Evolutionary conservation across 1,139 yeast species (phyloP).

Genomic region (Hemisphaericaspora xylanilytica): DNA sequence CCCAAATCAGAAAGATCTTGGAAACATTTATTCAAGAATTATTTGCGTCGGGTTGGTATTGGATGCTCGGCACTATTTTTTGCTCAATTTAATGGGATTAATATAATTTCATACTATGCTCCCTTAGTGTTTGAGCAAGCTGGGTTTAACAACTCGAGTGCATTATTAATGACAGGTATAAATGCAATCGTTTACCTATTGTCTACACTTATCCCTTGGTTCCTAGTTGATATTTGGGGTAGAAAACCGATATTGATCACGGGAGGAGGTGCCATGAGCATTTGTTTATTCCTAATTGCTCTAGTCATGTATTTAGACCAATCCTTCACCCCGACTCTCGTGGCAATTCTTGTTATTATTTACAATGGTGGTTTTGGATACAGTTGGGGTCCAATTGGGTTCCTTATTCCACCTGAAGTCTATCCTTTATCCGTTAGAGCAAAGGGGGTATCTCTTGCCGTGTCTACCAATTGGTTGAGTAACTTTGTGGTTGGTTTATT

Average conservation of each 20-base stretch:
- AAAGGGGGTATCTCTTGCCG: constrained; percentile 53
- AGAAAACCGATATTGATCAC: constrained; percentile 50
- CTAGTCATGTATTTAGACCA: constrained; percentile 37
- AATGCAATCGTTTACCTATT: constrained; percentile 48
- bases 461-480: constrained; percentile 56
- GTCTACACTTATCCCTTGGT: constrained; percentile 55
- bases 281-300: constrained; percentile 41
- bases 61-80: constrained; percentile 53
- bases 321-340: constrained; percentile 41
- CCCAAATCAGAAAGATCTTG: constrained; percentile 47
- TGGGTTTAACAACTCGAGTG: constrained; percentile 49
- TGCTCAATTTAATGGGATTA: constrained; percentile 58
- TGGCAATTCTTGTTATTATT: constrained; percentile 47
- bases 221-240: constrained; percentile 54
- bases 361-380: constrained; percentile 55
- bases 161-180: constrained; percentile 53
- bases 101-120: constrained; percentile 54
- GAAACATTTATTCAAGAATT: constrained; percentile 40
- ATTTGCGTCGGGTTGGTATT: constrained; percentile 39
- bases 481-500: constrained; percentile 55
- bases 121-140: constrained; percentile 55
- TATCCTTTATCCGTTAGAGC: constrained; percentile 53
- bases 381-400: constrained; percentile 60
- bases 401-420: constrained; percentile 54
- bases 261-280: constrained; percentile 50